These are phyloP conservation scores for Cercospora citrullina DNA, from an alignment of 2,329 filamentous ascomycete genomes.

Conservation along the genomic window DNA sequence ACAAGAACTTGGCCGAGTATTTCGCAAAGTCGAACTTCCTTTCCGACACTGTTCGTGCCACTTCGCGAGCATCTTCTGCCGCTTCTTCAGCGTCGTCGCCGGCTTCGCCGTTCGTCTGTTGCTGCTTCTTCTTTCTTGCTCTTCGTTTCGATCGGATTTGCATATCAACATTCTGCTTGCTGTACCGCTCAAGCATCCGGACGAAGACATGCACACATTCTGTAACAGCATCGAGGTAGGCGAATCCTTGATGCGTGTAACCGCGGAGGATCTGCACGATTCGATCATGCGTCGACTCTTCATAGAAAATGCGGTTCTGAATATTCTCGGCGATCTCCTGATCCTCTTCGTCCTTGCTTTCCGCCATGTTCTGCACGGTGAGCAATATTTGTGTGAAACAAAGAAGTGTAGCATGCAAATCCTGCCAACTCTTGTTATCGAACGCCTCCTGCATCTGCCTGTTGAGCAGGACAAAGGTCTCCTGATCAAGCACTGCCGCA, in stretches of 20 bases:
- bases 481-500: conserved; percentile 86
- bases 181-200: conserved; percentile 87
- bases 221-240: conserved; percentile 88
- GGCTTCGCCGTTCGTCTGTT: conserved; percentile 36
- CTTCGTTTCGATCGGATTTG: conserved; percentile 82
- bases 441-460: conserved; percentile 75
- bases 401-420: conserved; percentile 83
- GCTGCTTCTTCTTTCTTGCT: conserved; percentile 68
- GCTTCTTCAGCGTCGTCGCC: conserved; percentile 57
- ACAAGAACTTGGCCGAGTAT: conserved; percentile 77
- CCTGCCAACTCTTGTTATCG: conserved; percentile 83
- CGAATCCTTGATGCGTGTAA: conserved; percentile 94
- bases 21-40: conserved; percentile 91
- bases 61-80: conserved; percentile 69
- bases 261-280: conserved; percentile 75
- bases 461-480: conserved; percentile 89
- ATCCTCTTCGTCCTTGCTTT: conserved; percentile 83
- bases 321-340: conserved; percentile 98
- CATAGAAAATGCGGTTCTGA: conserved; percentile 95
- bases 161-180: conserved; percentile 91
- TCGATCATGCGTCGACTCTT: conserved; percentile 88
- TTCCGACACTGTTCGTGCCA: conserved; percentile 71
- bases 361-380: conserved; percentile 88
- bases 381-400: conserved; percentile 89
- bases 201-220: conserved; percentile 90